Conservation (phyloP, 305 asterid genomes). For the Ilex paraguariensis region DNA sequence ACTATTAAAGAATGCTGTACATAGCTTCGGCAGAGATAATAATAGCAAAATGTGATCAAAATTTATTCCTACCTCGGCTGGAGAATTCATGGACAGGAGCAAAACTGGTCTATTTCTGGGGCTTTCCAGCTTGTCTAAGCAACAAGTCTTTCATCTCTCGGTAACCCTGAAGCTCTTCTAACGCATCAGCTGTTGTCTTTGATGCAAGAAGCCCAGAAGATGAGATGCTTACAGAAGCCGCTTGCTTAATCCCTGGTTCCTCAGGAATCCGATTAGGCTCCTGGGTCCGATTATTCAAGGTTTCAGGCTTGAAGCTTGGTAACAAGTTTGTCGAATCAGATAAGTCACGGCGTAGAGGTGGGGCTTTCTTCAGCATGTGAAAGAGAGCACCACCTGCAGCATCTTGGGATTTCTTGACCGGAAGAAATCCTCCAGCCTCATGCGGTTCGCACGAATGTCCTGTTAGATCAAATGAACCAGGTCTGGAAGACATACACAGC, state of each 20-base stretch:
- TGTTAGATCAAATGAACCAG: constrained; percentile 41
- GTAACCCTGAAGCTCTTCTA: constrained; percentile 57
- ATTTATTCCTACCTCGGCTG: constrained; percentile 1
- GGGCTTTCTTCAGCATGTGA: constrained; percentile 65
- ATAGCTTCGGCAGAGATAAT: constrained; percentile 1
- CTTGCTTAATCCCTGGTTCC: constrained; percentile 14
- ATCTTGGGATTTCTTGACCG: constrained; percentile 46
- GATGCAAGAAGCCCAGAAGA: constrained; percentile 36
- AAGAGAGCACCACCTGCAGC: constrained; percentile 70
- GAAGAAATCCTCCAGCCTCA: constrained; percentile 27
- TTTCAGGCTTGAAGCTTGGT: constrained; percentile 28
- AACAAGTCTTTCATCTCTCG: constrained; percentile 39
- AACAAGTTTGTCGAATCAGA: constrained; percentile 20
- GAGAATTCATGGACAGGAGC: neutral
- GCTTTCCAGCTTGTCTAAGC: constrained; percentile 33
- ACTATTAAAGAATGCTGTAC: constrained; percentile 7
- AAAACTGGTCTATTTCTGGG: constrained; percentile 17
- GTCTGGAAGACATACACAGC: constrained; percentile 27
- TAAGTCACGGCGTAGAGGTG: constrained; percentile 51
- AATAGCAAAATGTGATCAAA: constrained; percentile 8
- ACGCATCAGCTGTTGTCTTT: constrained; percentile 60
- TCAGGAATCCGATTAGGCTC: constrained; percentile 19
- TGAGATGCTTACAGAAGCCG: constrained; percentile 19
- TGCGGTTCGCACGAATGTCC: constrained; percentile 24
- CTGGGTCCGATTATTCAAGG: constrained; percentile 9